Percentiles rank a stretch among this genome's conserved stretches.
These are phyloP conservation scores for Prunus yedoensis DNA, from an alignment of 331 rosid genomes.

Conservation along the genomic window DNA sequence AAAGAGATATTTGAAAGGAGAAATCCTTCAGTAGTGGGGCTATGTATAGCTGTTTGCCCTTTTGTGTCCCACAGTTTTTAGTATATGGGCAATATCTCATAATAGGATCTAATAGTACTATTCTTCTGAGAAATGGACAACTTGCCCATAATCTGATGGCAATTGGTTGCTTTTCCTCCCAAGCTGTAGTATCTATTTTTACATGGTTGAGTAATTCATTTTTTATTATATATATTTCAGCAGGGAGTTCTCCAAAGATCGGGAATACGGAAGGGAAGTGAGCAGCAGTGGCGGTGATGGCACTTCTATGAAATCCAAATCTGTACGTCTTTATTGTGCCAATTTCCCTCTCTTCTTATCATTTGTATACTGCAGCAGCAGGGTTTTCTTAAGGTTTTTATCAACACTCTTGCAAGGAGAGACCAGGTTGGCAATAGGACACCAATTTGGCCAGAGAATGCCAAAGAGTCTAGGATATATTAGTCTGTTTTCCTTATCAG, in stretches of 20 bases:
- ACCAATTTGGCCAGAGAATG: constrained; percentile 36
- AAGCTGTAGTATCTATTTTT: neutral
- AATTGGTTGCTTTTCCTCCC: neutral
- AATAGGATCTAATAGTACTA: neutral
- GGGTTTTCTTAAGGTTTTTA: constrained; percentile 26
- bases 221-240: constrained; percentile 15
- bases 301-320: constrained; percentile 70
- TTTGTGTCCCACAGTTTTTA: neutral
- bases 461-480: constrained; percentile 18
- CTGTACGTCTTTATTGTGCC: constrained; percentile 64
- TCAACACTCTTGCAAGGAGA: constrained; percentile 39
- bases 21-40: neutral
- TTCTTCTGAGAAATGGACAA: neutral
- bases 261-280: constrained; percentile 78
- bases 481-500: neutral
- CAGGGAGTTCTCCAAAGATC: constrained; percentile 71
- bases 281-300: constrained; percentile 62
- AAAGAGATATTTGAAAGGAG: neutral
- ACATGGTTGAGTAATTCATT: neutral
- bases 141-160: neutral
- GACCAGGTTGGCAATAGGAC: constrained; percentile 36
- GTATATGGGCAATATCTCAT: neutral
- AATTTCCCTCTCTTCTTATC: constrained; percentile 25
- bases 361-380: constrained; percentile 24
- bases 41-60: neutral